Percentiles rank a stretch among this genome's conserved stretches.
Evolutionary conservation across 2,329 filamentous ascomycete species (phyloP).

Genomic region (Rhinocladiella similis): DNA sequence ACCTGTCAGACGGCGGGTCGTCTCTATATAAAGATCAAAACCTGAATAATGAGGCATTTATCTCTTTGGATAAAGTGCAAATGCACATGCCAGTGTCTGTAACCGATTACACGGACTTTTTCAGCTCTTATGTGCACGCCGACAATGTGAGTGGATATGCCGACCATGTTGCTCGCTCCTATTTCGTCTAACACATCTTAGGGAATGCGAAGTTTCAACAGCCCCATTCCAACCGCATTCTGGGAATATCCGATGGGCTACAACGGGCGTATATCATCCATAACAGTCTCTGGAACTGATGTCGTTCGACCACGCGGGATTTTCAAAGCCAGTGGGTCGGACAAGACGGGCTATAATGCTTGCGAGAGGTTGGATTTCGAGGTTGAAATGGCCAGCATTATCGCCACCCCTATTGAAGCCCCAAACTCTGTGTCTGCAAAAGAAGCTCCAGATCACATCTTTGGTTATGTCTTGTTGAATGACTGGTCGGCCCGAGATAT

Average conservation of each 20-base stretch:
- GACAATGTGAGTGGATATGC: constrained; percentile 13
- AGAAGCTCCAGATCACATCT: constrained; percentile 68
- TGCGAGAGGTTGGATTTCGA: constrained; percentile 72
- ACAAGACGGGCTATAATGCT: constrained; percentile 41
- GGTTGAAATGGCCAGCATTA: constrained; percentile 73
- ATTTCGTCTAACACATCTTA: background rate
- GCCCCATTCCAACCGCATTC: background rate
- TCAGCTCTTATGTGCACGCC: constrained; percentile 54
- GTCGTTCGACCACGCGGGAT: constrained; percentile 2
- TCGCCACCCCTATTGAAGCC: constrained; percentile 63
- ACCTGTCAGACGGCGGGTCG: background rate
- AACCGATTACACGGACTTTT: constrained; percentile 61
- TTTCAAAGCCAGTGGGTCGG: background rate
- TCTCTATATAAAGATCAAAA: background rate
- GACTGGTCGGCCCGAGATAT: constrained; percentile 58
- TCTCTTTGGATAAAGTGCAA: background rate
- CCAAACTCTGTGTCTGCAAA: constrained; percentile 62
- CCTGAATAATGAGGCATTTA: background rate
- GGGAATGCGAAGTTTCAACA: background rate
- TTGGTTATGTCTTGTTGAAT: constrained; percentile 78
- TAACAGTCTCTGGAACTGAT: background rate
- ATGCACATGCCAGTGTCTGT: constrained; percentile 58
- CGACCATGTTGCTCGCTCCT: background rate
- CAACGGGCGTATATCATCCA: constrained; percentile 43
- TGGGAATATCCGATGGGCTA: constrained; percentile 47